Percentiles rank a stretch among this genome's conserved stretches.
These are phyloP conservation scores for Neurospora sp. DNA, from an alignment of 495 filamentous ascomycete genomes.

Conservation along the genomic window DNA sequence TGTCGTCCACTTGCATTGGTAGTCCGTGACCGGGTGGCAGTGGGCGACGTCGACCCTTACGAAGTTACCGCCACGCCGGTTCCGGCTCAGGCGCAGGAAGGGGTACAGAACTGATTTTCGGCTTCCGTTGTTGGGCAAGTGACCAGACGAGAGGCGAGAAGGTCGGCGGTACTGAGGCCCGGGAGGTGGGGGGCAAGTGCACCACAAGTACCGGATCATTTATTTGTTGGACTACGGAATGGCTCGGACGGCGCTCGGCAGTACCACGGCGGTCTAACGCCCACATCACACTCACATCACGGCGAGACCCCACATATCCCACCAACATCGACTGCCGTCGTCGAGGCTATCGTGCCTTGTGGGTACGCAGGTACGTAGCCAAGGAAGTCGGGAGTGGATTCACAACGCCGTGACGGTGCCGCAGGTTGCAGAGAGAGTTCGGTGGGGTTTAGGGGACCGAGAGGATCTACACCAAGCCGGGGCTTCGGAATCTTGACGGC, in stretches of 20 bases:
- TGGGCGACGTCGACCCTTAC: background rate
- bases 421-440: background rate
- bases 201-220: background rate
- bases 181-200: background rate
- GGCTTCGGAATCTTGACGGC: background rate
- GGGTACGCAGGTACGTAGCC: background rate
- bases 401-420: background rate
- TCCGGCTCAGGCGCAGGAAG: background rate
- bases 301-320: background rate
- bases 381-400: background rate
- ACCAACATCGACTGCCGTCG: background rate
- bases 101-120: background rate
- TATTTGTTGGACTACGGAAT: background rate
- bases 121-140: background rate
- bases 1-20: background rate
- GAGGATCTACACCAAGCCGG: background rate
- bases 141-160: background rate
- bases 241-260: background rate
- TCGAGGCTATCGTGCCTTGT: background rate
- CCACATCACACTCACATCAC: background rate
- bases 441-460: background rate
- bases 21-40: background rate
- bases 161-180: background rate
- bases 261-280: background rate
- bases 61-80: background rate